Evolutionary conservation across 768 basidiomycete species (phyloP).

Genomic region (Lanmaoa pseudosensibilis): DNA sequence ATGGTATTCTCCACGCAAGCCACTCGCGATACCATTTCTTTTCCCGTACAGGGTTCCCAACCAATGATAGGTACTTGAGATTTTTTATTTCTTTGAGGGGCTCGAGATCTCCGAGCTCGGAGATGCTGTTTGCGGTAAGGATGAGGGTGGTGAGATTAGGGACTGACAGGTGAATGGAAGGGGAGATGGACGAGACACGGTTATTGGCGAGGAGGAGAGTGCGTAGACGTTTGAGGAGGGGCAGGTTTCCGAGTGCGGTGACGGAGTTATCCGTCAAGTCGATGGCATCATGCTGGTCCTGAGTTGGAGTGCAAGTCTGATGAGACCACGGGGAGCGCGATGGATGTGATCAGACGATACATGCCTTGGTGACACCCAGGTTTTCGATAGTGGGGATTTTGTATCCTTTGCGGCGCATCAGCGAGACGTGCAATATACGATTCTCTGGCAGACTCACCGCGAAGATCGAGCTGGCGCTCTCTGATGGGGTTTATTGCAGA

Average conservation of each 20-base stretch:
- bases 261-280: constrained; percentile 94
- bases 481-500: constrained; percentile 81
- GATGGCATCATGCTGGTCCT: constrained; percentile 94
- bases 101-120: constrained; percentile 83
- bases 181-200: constrained; percentile 79
- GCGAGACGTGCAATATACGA: constrained; percentile 1
- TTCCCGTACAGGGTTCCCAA: constrained; percentile 84
- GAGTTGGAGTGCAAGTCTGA: constrained; percentile 8
- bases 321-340: constrained; percentile 15
- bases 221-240: constrained; percentile 78
- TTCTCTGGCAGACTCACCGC: constrained; percentile 54
- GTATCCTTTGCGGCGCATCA: constrained; percentile 57
- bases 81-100: constrained; percentile 73
- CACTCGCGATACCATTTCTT: constrained; percentile 97
- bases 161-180: constrained; percentile 77
- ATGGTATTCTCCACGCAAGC: constrained; percentile 86
- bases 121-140: constrained; percentile 78
- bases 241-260: constrained; percentile 77
- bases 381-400: constrained; percentile 97
- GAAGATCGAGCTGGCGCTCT: constrained; percentile 88
- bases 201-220: constrained; percentile 90
- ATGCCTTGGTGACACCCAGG: constrained; percentile 85
- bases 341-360: constrained; percentile 30
- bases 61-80: constrained; percentile 72
- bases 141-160: constrained; percentile 84